A percentile compares a stretch with the other conserved stretches of the same genome.
Conservation (phyloP, 176 grass and related monocot species). For the Aechmea fasciata region DNA sequence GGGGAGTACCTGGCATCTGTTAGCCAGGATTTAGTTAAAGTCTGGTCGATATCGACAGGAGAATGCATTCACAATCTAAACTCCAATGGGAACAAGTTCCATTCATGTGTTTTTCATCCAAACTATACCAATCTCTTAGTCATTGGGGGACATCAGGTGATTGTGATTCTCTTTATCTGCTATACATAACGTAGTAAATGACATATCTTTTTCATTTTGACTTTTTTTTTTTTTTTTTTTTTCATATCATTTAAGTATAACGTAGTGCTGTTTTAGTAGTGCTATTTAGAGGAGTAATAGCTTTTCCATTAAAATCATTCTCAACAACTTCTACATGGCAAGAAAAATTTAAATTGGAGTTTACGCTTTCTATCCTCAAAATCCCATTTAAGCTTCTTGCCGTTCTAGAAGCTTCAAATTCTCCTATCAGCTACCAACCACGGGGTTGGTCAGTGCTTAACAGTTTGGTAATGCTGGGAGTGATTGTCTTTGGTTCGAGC, state of each 20-base stretch:
- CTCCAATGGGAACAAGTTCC: constrained; percentile 94
- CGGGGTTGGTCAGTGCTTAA: no score
- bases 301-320: no score
- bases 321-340: no score
- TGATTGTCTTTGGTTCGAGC: no score
- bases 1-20: constrained; percentile 80
- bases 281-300: no score
- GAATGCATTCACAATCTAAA: constrained; percentile 87
- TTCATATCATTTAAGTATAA: constrained; percentile 3
- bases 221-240: constrained; percentile 2
- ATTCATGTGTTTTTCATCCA: constrained; percentile 93
- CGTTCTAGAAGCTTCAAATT: no score
- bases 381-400: no score
- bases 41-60: constrained; percentile 76
- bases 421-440: no score
- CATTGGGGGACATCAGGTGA: constrained; percentile 89
- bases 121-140: constrained; percentile 71
- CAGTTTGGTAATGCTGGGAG: no score
- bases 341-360: no score
- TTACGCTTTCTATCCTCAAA: no score
- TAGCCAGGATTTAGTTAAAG: constrained; percentile 92
- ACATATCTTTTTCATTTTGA: background rate
- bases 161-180: constrained; percentile 3
- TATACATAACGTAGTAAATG: background rate
- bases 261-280: no score